Conservation (phyloP, 2,329 filamentous ascomycete genomes). For the Fusarium temperatum region DNA sequence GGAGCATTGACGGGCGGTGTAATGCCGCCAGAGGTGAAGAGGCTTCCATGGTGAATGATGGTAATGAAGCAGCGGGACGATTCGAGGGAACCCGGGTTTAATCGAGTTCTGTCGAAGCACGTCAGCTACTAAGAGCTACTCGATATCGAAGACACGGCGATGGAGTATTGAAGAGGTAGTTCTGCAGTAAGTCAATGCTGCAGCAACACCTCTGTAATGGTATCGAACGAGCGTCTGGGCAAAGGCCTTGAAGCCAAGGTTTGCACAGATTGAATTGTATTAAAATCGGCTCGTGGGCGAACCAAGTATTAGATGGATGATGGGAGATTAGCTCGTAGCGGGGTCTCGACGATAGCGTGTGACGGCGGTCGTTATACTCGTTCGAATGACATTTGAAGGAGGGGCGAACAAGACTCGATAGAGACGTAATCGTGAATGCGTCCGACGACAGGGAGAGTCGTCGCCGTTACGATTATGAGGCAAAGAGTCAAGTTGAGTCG, state of each 20-base stretch:
- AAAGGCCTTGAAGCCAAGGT: constrained; percentile 3
- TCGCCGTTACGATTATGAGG: constrained; percentile 29
- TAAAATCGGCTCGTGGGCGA: constrained; percentile 18
- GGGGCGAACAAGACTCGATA: constrained; percentile 36
- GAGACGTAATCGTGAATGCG: constrained; percentile 23
- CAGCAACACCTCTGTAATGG: constrained; percentile 38
- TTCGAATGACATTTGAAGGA: constrained; percentile 46
- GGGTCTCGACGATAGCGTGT: constrained; percentile 40
- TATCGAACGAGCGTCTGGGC: constrained; percentile 24
- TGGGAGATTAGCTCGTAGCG: constrained; percentile 33
- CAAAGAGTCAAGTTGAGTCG: constrained; percentile 11
- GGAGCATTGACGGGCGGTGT: constrained; percentile 72
- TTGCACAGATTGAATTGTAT: constrained; percentile 7
- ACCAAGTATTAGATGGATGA: constrained; percentile 20
- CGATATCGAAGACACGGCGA: constrained; percentile 38
- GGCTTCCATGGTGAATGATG: constrained; percentile 75
- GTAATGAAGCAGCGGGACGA: constrained; percentile 24
- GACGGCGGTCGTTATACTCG: constrained; percentile 47
- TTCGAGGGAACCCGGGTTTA: constrained; percentile 32
- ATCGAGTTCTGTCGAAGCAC: constrained; percentile 30
- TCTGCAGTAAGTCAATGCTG: constrained; percentile 48
- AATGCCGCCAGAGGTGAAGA: constrained; percentile 95
- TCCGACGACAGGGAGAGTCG: constrained; percentile 9
- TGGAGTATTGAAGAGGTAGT: constrained; percentile 28
- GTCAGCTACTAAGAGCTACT: constrained; percentile 36